Conservation (phyloP, 2,329 filamentous ascomycete genomes). For the Biscogniauxia marginata region DNA sequence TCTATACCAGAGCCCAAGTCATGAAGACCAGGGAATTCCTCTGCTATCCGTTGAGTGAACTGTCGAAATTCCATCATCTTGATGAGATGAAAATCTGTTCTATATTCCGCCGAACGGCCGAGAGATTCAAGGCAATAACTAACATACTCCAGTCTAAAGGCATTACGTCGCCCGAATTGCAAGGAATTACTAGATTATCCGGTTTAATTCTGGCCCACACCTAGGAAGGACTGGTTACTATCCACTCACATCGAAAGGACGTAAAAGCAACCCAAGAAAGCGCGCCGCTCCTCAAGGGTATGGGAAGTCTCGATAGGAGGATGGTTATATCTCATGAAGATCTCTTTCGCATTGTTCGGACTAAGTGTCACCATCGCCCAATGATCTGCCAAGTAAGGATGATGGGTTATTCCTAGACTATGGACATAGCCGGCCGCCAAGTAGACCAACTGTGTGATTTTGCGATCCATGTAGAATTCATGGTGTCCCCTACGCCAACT, state of each 20-base stretch:
- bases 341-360: constrained; percentile 15
- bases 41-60: constrained; percentile 36
- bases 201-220: neutral
- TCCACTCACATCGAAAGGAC: constrained; percentile 38
- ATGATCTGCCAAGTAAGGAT: constrained; percentile 13
- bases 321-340: constrained; percentile 8
- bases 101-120: constrained; percentile 21
- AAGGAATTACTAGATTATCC: constrained; percentile 32
- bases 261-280: constrained; percentile 40
- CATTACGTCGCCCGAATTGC: constrained; percentile 36
- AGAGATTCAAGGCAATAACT: constrained; percentile 35
- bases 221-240: neutral
- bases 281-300: constrained; percentile 38
- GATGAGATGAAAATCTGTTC: constrained; percentile 34
- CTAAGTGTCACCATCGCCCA: constrained; percentile 15
- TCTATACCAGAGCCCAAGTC: constrained; percentile 17
- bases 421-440: constrained; percentile 42
- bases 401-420: constrained; percentile 37
- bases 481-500: constrained; percentile 34
- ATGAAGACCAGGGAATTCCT: constrained; percentile 28
- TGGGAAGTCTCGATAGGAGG: constrained; percentile 20
- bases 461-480: constrained; percentile 35
- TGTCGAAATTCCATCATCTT: constrained; percentile 37
- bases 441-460: constrained; percentile 38
- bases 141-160: constrained; percentile 33